Evolutionary conservation across 345 rosid species (phyloP), one percentile per base, ranked within the genome.

Genomic region (Mallotus nudiflorus): DNA sequence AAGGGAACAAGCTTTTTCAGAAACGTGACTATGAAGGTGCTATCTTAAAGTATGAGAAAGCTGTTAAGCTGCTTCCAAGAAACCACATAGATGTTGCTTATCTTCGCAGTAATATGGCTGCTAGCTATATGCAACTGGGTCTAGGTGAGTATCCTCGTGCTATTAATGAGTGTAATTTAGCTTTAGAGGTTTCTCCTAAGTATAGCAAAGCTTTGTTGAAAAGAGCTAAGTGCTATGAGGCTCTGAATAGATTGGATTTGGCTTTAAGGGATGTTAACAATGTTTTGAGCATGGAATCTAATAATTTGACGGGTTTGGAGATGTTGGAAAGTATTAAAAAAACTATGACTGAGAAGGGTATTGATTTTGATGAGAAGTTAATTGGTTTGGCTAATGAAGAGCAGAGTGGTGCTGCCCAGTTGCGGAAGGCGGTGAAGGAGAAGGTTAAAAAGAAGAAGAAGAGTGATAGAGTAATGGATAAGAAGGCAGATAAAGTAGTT

Each of bases 1-100:
- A 95, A 92, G 99, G 99, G 18, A 95, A 85, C 76, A 86, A 77
- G 73, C 86, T 95, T 13, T 85, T 79, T 63, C 97, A 89, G 74
- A 92, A 87, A 77, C 91, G 86, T 46, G 99, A 95, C 78, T 88
- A 88, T 62, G 99, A 95, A 86, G 99, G 99, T 12, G 99, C 99
- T 60, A 85, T 95, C 94, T 73, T 91, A 57, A 89, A 92, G 75
- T 95, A 74, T 42, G 98, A 95, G 73, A 95, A 95, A 73, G 98
- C 98, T 70, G 85, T 95, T 66, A 95, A 92, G 78, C 85, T 95
- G 16, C 85, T 95, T 54, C 99, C 99, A 0, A 84, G 67, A 20
- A 92, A 80, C 49, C 98, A 95, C 33, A 86, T 89, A 28, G 98
- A 92, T 65, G 85, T 90, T 1, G 97, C 98, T 48, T 87, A 88